Conservation (phyloP, 2,329 filamentous ascomycete species). For the Arthroderma uncinatum region DNA sequence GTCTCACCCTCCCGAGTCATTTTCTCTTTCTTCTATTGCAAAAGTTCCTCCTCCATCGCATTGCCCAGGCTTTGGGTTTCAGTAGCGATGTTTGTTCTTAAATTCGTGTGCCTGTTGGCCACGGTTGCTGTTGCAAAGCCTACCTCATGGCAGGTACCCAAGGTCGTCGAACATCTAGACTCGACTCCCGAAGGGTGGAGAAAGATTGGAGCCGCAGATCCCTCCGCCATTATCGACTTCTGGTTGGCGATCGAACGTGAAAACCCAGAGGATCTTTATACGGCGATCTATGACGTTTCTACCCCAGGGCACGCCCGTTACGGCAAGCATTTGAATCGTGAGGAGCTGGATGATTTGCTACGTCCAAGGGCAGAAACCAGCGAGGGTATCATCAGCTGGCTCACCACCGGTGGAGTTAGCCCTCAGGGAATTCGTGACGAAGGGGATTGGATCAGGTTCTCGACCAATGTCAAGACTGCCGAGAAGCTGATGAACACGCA, state of each 20-base stretch:
- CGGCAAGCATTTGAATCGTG: conserved; percentile 51
- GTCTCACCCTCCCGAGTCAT: background rate
- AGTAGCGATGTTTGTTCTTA: background rate
- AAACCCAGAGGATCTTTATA: conserved; percentile 43
- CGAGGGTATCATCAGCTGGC: conserved; percentile 45
- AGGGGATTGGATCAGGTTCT: conserved; percentile 51
- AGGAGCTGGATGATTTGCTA: conserved; percentile 46
- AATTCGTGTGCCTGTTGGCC: background rate
- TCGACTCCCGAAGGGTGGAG: conserved; percentile 26
- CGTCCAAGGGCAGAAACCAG: conserved; percentile 43
- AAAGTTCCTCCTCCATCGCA: background rate
- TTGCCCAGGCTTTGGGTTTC: background rate
- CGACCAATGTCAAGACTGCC: conserved; percentile 7
- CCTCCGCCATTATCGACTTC: conserved; percentile 37
- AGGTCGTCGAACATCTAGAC: conserved; percentile 22
- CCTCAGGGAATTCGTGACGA: conserved; percentile 38
- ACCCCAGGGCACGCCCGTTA: conserved; percentile 49
- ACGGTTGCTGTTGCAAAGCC: background rate
- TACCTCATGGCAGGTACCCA: background rate
- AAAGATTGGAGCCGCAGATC: conserved; percentile 20
- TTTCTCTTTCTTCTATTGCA: background rate
- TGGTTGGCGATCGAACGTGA: conserved; percentile 42
- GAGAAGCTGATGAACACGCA: conserved; percentile 10
- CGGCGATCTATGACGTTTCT: conserved; percentile 50
- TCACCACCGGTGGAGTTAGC: conserved; percentile 41